A percentile compares a stretch with the other conserved stretches of the same genome.
phyloP scores from a whole-genome alignment of 2,329 filamentous ascomycete species.

The Trichoderma koningii region DNA sequence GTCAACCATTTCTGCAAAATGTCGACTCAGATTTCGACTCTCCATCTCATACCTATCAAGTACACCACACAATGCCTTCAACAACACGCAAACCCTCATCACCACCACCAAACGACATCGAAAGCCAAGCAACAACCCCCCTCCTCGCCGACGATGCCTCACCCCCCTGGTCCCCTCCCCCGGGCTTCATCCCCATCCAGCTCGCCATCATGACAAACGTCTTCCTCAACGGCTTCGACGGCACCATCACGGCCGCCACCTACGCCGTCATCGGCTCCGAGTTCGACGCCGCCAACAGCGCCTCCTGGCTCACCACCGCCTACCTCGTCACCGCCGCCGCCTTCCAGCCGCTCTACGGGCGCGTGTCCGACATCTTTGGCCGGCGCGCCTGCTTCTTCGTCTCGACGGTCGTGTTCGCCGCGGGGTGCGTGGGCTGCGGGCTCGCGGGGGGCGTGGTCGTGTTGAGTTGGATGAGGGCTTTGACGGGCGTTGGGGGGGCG shows the following conservation, averaged over 20 bases:
- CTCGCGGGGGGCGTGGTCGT: conserved; percentile 59
- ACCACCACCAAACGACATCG: not conserved
- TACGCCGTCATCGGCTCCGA: conserved; percentile 76
- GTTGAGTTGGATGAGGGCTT: conserved; percentile 65
- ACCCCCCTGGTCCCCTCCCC: conserved; percentile 49
- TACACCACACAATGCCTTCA: no score
- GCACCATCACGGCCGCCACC: conserved; percentile 71
- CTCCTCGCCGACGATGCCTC: conserved; percentile 31
- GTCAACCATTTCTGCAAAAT: no score
- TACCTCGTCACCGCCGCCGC: conserved; percentile 72
- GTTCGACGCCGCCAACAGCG: conserved; percentile 70
- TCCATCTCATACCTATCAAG: no score
- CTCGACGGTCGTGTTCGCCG: conserved; percentile 61
- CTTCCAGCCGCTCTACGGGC: conserved; percentile 71
- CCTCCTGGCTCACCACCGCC: conserved; percentile 73
- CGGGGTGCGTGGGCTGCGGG: conserved; percentile 67
- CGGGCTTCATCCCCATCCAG: conserved; percentile 60
- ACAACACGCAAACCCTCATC: not conserved
- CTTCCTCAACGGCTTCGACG: conserved; percentile 68
- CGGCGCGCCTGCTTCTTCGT: conserved; percentile 64
- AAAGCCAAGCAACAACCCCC: conserved; percentile 25
- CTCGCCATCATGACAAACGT: conserved; percentile 61
- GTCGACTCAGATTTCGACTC: no score
- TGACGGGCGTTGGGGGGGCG: conserved; percentile 70
- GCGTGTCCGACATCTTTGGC: conserved; percentile 70